Evolutionary conservation across 495 filamentous ascomycete species (phyloP).

Genomic region (Hypoxylon crocopeplum): DNA sequence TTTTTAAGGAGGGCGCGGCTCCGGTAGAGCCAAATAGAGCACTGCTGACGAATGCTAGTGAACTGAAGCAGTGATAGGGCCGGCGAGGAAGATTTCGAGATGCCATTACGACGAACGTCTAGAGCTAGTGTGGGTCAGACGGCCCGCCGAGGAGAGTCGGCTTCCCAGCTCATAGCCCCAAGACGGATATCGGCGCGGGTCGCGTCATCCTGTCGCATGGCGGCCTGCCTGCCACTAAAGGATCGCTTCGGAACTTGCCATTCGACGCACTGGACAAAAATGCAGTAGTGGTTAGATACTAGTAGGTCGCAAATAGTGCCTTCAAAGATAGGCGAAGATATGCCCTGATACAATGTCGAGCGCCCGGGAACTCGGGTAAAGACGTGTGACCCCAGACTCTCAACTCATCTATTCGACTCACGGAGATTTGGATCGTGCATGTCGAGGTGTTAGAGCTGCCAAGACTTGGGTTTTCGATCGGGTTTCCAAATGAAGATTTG

Average conservation of each 20-base stretch:
- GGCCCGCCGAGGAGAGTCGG: conserved; percentile 35
- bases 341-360: conserved; percentile 7
- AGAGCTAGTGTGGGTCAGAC: conserved; percentile 31
- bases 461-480: conserved; percentile 27
- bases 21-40: not conserved
- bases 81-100: conserved; percentile 2
- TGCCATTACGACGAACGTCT: not conserved
- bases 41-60: not conserved
- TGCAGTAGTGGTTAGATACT: not conserved
- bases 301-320: conserved; percentile 4
- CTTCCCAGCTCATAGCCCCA: conserved; percentile 12
- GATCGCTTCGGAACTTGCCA: conserved; percentile 2
- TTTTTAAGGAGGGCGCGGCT: not conserved
- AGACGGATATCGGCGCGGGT: conserved; percentile 28
- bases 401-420: conserved; percentile 7
- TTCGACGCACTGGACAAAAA: not conserved
- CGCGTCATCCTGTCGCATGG: conserved; percentile 19
- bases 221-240: not conserved
- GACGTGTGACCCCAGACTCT: conserved; percentile 13
- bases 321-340: conserved; percentile 14
- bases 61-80: conserved; percentile 6
- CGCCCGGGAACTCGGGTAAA: conserved; percentile 33
- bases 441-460: conserved; percentile 8
- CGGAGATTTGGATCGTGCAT: conserved; percentile 22
- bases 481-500: conserved; percentile 8